Evolutionary conservation across 2,329 filamentous ascomycete genomes (phyloP).

Genomic region (Aspergillus amoenus): DNA sequence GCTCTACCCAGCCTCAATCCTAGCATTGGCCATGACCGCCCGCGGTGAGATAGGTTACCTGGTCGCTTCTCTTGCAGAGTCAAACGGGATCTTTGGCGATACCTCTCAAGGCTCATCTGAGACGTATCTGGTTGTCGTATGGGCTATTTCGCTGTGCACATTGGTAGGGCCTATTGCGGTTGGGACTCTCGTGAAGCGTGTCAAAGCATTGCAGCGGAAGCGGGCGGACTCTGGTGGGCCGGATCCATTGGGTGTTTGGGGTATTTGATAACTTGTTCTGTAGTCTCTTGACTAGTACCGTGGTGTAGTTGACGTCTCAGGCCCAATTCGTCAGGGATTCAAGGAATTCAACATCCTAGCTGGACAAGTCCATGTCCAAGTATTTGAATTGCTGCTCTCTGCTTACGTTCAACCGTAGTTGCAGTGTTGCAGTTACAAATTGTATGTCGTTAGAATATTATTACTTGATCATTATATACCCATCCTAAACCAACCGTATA

Average conservation of each 20-base stretch:
- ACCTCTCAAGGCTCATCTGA: conserved; percentile 35
- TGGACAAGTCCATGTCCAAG: no score
- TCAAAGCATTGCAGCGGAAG: conserved; percentile 41
- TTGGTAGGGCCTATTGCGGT: conserved; percentile 55
- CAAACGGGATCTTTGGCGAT: conserved; percentile 46
- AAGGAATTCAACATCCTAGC: no score
- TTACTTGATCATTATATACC: no score
- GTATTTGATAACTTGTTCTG: conserved; percentile 26
- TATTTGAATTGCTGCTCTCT: no score
- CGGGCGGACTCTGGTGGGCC: conserved; percentile 17
- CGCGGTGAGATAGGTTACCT: conserved; percentile 79
- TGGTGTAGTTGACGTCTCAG: no score
- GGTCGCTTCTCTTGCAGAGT: conserved; percentile 68
- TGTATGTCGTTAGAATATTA: no score
- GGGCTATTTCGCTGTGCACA: conserved; percentile 59
- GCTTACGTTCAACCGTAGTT: no score
- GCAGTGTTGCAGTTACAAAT: no score
- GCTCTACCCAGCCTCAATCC: conserved; percentile 65
- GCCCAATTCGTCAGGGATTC: no score
- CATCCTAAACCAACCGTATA: no score
- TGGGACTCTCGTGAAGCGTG: conserved; percentile 49
- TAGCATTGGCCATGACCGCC: conserved; percentile 70
- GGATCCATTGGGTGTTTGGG: conserved; percentile 48
- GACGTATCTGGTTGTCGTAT: conserved; percentile 55
- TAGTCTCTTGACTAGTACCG: no score